Conservation (phyloP, 768 basidiomycete genomes). For the Suillus plorans region DNA sequence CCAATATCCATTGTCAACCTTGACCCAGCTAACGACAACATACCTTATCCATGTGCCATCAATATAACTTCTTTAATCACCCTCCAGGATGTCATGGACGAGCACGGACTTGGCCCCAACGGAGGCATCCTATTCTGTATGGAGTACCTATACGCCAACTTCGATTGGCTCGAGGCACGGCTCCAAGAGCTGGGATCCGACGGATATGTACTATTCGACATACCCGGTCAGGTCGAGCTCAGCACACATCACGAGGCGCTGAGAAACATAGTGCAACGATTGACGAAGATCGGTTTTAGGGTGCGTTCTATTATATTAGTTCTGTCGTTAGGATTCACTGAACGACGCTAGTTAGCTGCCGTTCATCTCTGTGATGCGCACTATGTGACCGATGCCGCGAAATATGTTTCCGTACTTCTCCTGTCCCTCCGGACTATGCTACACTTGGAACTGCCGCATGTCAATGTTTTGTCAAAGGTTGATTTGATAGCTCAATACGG, state of each 20-base stretch:
- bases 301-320: conserved; percentile 50
- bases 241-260: conserved; percentile 94
- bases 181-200: conserved; percentile 66
- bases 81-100: conserved; percentile 82
- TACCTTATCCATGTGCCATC: conserved; percentile 90
- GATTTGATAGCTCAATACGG: conserved; percentile 91
- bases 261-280: conserved; percentile 69
- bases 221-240: conserved; percentile 96
- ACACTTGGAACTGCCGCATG: conserved; percentile 96
- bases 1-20: conserved; percentile 92
- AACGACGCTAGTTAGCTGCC: conserved; percentile 68
- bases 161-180: conserved; percentile 80
- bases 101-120: conserved; percentile 87
- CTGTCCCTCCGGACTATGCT: conserved; percentile 95
- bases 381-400: conserved; percentile 93
- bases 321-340: conserved; percentile 3
- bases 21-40: conserved; percentile 89
- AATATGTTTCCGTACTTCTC: conserved; percentile 91
- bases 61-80: conserved; percentile 85
- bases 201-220: conserved; percentile 90
- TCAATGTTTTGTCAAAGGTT: conserved; percentile 96
- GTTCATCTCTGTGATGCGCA: conserved; percentile 97
- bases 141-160: conserved; percentile 95
- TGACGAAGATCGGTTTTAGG: conserved; percentile 77
- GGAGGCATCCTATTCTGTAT: conserved; percentile 96